Percentiles rank a stretch among this genome's conserved stretches.
These are phyloP conservation scores for Polyrhizophydium stewartii DNA, from an alignment of 371 early-diverging fungal genomes.

Conservation along the genomic window DNA sequence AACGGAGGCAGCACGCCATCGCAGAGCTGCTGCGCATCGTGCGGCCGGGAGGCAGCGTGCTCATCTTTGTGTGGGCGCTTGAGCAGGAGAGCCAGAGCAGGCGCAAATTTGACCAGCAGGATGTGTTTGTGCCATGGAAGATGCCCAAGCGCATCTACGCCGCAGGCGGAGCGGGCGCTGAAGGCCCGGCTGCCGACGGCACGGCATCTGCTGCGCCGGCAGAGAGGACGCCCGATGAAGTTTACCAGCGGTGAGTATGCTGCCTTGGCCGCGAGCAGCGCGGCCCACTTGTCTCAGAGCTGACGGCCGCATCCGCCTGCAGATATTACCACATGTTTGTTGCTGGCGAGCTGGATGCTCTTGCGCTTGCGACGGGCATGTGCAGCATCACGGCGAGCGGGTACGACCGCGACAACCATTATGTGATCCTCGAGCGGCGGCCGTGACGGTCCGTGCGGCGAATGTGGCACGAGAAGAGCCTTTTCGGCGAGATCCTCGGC, in stretches of 20 bases:
- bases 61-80: slow-evolving; percentile 96
- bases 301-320: no score
- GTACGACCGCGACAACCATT: slow-evolving; percentile 94
- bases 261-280: not conserved
- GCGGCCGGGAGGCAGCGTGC: slow-evolving; percentile 61
- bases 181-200: no score
- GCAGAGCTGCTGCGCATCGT: slow-evolving; percentile 73
- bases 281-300: not conserved
- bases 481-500: no score
- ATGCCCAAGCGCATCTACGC: slow-evolving; percentile 27
- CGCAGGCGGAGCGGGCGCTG: no score
- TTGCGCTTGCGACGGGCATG: slow-evolving; percentile 42
- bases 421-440: slow-evolving; percentile 28
- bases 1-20: slow-evolving; percentile 68
- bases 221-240: slow-evolving; percentile 19
- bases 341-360: slow-evolving; percentile 76
- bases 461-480: no score
- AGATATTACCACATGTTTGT: slow-evolving; percentile 93
- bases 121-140: slow-evolving; percentile 92
- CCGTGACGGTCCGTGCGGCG: no score
- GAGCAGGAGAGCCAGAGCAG: slow-evolving; percentile 64
- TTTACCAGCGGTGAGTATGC: slow-evolving; percentile 48
- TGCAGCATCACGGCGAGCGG: slow-evolving; percentile 58
- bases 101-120: slow-evolving; percentile 81
- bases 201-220: not conserved